Conservation (phyloP, 371 early-diverging fungal species). For the Saksenaea oblongispora region DNA sequence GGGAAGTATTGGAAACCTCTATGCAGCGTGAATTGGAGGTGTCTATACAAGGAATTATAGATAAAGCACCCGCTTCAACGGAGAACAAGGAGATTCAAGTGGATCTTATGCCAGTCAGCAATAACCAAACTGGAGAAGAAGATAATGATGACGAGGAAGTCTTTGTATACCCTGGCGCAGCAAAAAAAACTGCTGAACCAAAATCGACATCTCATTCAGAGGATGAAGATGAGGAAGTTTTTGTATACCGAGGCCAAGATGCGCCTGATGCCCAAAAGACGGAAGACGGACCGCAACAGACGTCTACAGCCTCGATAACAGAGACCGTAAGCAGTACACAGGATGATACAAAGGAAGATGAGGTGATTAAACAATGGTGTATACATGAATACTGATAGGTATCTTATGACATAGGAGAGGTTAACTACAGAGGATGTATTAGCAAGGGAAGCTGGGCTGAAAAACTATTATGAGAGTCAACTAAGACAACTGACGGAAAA, state of each 20-base stretch:
- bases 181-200: constrained; percentile 1
- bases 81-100: constrained; percentile 25
- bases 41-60: not conserved
- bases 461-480: constrained; percentile 33
- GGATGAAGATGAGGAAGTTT: constrained; percentile 41
- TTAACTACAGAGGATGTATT: not conserved
- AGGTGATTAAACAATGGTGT: not conserved
- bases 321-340: not conserved
- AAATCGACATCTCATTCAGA: constrained; percentile 8
- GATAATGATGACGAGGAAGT: constrained; percentile 33
- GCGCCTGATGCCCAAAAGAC: constrained; percentile 17
- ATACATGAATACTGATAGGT: too few relatives aligned
- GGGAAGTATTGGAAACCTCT: not conserved
- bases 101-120: constrained; percentile 2
- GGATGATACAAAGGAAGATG: not conserved
- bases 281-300: not conserved
- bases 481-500: constrained; percentile 33
- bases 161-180: constrained; percentile 40
- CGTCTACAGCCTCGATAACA: constrained; percentile 1
- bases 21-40: not conserved
- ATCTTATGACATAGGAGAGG: not conserved
- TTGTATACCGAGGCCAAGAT: constrained; percentile 45
- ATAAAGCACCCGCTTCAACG: not conserved
- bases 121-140: constrained; percentile 10
- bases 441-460: constrained; percentile 25